These are phyloP conservation scores for Microdochium bolleyi DNA, from an alignment of 2,329 filamentous ascomycete genomes.

Conservation along the genomic window DNA sequence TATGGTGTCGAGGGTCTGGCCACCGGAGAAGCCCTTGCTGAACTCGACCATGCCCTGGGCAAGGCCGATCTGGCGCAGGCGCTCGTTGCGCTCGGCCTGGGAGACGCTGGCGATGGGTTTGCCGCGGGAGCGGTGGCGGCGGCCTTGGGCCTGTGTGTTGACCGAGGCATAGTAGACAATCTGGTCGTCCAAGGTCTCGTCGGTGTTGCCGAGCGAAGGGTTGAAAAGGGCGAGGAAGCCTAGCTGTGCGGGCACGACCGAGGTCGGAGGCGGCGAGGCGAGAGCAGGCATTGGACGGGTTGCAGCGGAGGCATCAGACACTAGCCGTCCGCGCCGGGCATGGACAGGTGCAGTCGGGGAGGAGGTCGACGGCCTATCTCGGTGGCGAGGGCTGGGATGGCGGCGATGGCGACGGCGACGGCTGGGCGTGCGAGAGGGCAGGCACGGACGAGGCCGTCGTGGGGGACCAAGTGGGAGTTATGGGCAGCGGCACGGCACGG, in stretches of 20 bases:
- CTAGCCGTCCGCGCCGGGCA: neutral
- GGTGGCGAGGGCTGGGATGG: too few relatives aligned
- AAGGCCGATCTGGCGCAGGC: constrained; percentile 84
- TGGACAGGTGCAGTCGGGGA: neutral
- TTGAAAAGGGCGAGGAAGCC: constrained; percentile 95
- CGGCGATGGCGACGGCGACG: neutral
- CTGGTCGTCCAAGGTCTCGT: constrained; percentile 70
- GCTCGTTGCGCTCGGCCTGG: constrained; percentile 71
- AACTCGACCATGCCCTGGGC: constrained; percentile 97
- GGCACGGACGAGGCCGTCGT: neutral
- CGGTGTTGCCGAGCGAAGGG: constrained; percentile 53
- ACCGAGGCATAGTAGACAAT: constrained; percentile 87
- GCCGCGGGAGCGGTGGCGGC: constrained; percentile 31
- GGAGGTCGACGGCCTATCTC: neutral
- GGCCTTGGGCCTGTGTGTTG: constrained; percentile 30
- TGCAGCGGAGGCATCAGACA: neutral
- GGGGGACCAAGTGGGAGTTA: neutral
- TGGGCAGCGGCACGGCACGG: neutral
- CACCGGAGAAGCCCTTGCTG: constrained; percentile 76
- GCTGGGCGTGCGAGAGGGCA: neutral
- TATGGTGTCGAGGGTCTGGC: constrained; percentile 69
- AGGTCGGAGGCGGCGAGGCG: constrained; percentile 10
- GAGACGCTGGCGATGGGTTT: constrained; percentile 35
- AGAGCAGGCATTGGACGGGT: constrained; percentile 9
- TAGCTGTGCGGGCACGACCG: constrained; percentile 68